Evolutionary conservation across 345 rosid genomes (phyloP).

Genomic region (Eucalyptus microcorys): DNA sequence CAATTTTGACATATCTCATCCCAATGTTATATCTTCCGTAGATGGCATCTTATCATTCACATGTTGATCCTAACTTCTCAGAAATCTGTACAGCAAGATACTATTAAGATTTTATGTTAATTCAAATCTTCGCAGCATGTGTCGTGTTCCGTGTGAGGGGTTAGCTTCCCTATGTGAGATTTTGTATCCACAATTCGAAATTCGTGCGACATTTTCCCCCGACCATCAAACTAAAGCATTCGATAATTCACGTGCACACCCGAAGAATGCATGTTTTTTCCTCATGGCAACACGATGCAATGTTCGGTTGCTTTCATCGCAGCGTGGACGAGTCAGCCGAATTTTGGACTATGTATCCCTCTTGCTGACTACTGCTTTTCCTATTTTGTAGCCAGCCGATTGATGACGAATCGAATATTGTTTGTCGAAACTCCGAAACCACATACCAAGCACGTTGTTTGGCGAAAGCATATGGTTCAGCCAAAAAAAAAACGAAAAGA

Average conservation of each 20-base stretch:
- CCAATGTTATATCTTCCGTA: too few species aligned
- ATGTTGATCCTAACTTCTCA: too few species aligned
- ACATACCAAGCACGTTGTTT: not conserved
- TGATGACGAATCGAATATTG: not conserved
- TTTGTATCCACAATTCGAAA: not conserved
- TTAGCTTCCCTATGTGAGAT: not conserved
- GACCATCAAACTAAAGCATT: not conserved
- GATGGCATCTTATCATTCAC: too few species aligned
- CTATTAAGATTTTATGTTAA: too few species aligned
- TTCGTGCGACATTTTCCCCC: not conserved
- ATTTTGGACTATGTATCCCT: not conserved
- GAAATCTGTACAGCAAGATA: too few species aligned
- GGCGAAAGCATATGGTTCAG: not conserved
- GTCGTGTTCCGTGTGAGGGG: not conserved
- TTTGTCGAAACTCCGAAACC: not conserved
- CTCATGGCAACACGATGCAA: not conserved
- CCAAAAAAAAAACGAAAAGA: not conserved
- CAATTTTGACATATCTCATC: too few species aligned
- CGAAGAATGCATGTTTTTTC: not conserved
- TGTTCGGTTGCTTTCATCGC: not conserved
- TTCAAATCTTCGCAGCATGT: too few species aligned
- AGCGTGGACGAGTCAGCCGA: not conserved
- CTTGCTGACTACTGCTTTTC: not conserved
- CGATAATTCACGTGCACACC: not conserved
- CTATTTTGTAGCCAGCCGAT: not conserved